Conservation (phyloP, 371 early-diverging fungal species). For the Dentiscutata heterogama region DNA sequence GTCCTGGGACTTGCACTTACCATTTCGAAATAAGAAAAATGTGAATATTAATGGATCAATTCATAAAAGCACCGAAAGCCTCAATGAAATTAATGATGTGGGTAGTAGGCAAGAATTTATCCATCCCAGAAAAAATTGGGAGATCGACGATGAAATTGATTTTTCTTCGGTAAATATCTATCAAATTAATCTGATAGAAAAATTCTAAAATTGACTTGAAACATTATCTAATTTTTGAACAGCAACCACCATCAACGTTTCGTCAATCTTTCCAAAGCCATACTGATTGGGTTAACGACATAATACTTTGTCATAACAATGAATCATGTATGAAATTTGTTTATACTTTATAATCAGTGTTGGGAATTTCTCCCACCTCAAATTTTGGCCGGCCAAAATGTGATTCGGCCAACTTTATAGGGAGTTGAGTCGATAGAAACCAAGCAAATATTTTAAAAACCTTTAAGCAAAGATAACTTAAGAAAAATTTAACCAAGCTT, state of each 20-base stretch:
- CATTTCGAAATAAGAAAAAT: not conserved
- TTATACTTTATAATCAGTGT: not conserved
- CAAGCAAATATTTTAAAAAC: no score
- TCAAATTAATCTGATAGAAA: no score
- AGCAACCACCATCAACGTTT: slow-evolving; percentile 58
- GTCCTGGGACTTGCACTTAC: slow-evolving; percentile 83
- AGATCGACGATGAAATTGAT: slow-evolving; percentile 14
- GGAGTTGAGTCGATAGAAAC: no score
- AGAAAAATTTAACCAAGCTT: no score
- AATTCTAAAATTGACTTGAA: not conserved
- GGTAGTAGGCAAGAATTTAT: not conserved
- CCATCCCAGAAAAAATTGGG: slow-evolving; percentile 19
- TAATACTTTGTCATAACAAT: slow-evolving; percentile 78
- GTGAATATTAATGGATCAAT: no score
- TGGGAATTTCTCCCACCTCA: no score
- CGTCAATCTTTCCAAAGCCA: slow-evolving; percentile 85
- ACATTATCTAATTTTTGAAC: not conserved
- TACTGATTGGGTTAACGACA: slow-evolving; percentile 97
- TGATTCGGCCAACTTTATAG: no score
- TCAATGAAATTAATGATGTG: not conserved
- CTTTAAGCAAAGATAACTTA: no score
- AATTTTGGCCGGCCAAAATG: no score
- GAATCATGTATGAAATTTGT: slow-evolving; percentile 57
- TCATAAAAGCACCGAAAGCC: slow-evolving; percentile 16
- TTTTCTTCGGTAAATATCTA: not conserved